Evolutionary conservation across 179 eudicot species (phyloP), one percentile per base, ranked within the genome.

Genomic region (Sideroxylon spinosum): DNA sequence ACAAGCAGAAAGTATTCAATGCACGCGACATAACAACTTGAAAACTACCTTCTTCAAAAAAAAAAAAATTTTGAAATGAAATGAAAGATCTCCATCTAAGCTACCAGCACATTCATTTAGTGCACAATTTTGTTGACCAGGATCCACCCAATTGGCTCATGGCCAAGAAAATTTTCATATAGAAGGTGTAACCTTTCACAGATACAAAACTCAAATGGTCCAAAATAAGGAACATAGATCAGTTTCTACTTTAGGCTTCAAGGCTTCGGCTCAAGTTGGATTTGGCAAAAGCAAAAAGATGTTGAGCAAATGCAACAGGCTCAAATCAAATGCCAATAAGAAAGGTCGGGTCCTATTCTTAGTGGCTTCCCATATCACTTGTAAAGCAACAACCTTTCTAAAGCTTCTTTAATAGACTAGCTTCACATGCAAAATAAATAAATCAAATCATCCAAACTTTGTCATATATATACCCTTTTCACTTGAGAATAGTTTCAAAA

Each of bases 91-190:
- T 37, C 44, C 44, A 0, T 37, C 44, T 6, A 37, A 37, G 44
- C 53, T 72, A 53, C 75, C 57, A 48, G 48, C 56, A 69, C 56
- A 13, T 37, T 72, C 62, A 53, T 72, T 55, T 53, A 55, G 44
- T 53, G 32, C 32, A 63, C 6, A 9, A 25, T 25, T 25, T 61
- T 25, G 67, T 22, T 22, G 67, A 23, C 16, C 5, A 12, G 29
- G 28, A 25, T 63, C 67, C 63, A 59, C 6, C n/a, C 10, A 9
- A 59, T 59, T 59, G 25, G 9, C 63, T 63, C 16, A 55, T 53
- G 25, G 61, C 28, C 70, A 63, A 63, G 55, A 62, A 13, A 49
- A 25, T 63, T 23, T 22, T 44, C 37, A 9, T 9, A 25, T 1
- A 20, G 78, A 48, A 63, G 60, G 62, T 25, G 9, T 71, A 20